These are phyloP conservation scores for Fusarium poae DNA, from an alignment of 2,329 filamentous ascomycete genomes.

Conservation along the genomic window DNA sequence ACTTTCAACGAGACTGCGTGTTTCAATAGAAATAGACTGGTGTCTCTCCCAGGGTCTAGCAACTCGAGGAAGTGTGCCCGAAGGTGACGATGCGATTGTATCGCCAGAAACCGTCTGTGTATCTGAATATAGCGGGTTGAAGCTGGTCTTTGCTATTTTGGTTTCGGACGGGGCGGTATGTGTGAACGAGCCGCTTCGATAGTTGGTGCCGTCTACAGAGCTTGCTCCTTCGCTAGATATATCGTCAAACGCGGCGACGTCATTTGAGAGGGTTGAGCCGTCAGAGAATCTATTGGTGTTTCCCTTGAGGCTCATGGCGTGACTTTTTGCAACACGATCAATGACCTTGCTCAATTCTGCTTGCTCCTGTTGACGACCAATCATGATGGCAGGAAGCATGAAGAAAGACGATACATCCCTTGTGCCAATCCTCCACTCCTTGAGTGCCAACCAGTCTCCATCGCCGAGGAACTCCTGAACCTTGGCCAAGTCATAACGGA, in stretches of 20 bases:
- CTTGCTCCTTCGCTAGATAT: slow-evolving; percentile 71
- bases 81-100: slow-evolving; percentile 62
- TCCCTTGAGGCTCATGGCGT: slow-evolving; percentile 62
- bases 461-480: slow-evolving; percentile 81
- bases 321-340: slow-evolving; percentile 78
- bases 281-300: slow-evolving; percentile 64
- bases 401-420: slow-evolving; percentile 94
- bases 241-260: slow-evolving; percentile 63
- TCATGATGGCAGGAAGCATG: slow-evolving; percentile 83
- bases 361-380: slow-evolving; percentile 81
- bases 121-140: slow-evolving; percentile 60
- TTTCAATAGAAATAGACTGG: slow-evolving; percentile 64
- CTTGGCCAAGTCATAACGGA: slow-evolving; percentile 82
- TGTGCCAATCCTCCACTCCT: slow-evolving; percentile 80
- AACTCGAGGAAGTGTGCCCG: slow-evolving; percentile 55
- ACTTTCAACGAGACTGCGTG: slow-evolving; percentile 61
- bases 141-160: slow-evolving; percentile 55
- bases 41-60: slow-evolving; percentile 66
- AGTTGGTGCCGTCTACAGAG: slow-evolving; percentile 66
- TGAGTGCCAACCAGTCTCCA: slow-evolving; percentile 78
- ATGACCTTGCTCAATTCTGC: slow-evolving; percentile 79
- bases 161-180: slow-evolving; percentile 60
- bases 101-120: slow-evolving; percentile 59
- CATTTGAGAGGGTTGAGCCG: slow-evolving; percentile 65
- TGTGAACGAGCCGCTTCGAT: slow-evolving; percentile 64